A percentile compares a stretch with the other conserved stretches of the same genome.
phyloP scores from a whole-genome alignment of 1,139 yeast species.

The Kodamaea sp. region DNA sequence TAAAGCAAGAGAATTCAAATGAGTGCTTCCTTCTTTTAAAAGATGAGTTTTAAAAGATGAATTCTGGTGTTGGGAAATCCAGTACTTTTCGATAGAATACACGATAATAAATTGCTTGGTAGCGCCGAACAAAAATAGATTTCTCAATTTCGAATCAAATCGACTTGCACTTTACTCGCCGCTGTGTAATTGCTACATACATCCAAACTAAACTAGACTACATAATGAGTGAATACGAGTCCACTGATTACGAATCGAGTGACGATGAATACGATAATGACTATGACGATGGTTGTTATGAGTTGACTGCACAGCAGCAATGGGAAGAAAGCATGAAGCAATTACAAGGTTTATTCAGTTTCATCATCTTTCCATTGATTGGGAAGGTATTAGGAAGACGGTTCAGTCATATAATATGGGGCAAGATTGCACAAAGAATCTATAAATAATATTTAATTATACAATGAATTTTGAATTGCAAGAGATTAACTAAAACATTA shows the following conservation, averaged over 20 bases:
- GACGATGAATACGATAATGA: conserved; percentile 13
- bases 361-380: conserved; percentile 62
- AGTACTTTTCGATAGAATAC: no score
- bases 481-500: not conserved
- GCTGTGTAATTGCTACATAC: no score
- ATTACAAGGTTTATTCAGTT: conserved; percentile 51
- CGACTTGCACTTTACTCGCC: no score
- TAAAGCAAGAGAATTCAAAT: no score
- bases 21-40: no score
- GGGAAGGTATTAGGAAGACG: conserved; percentile 73
- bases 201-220: no score
- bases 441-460: conserved; percentile 1
- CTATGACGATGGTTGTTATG: conserved; percentile 8
- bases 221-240: conserved; percentile 11
- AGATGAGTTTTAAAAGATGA: no score
- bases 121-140: no score
- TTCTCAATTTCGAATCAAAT: no score
- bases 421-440: conserved; percentile 20
- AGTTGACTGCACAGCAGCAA: conserved; percentile 56
- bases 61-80: no score
- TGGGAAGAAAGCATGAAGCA: conserved; percentile 78
- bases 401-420: conserved; percentile 36
- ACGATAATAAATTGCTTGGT: no score
- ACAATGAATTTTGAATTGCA: not conserved
- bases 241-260: conserved; percentile 11